Percentiles rank a stretch among this genome's conserved stretches.
Evolutionary conservation across 2,329 filamentous ascomycete genomes (phyloP).

Genomic region (Cercospora sp.): DNA sequence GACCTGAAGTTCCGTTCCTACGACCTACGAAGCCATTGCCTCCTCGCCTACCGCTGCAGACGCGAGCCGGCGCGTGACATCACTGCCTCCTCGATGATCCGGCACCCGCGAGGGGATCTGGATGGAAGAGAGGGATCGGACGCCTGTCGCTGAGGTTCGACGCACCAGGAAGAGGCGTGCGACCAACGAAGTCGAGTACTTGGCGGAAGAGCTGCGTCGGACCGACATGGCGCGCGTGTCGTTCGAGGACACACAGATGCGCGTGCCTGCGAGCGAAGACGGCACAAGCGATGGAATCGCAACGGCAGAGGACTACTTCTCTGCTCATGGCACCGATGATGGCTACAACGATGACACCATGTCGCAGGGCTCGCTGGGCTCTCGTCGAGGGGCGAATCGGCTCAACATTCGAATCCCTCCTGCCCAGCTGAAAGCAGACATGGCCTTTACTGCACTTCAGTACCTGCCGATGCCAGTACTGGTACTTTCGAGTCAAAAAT

Average conservation of each 20-base stretch:
- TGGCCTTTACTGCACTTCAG: slow-evolving; percentile 67
- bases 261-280: slow-evolving; percentile 7
- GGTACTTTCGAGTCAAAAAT: slow-evolving; percentile 68
- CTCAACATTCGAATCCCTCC: slow-evolving; percentile 41
- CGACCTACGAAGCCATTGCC: neutral
- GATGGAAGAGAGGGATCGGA: slow-evolving; percentile 11
- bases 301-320: slow-evolving; percentile 35
- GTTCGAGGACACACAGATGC: slow-evolving; percentile 8
- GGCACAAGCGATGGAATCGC: neutral
- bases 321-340: slow-evolving; percentile 31
- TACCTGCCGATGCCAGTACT: slow-evolving; percentile 72
- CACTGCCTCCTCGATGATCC: neutral
- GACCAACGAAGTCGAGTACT: slow-evolving; percentile 13
- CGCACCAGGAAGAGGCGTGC: slow-evolving; percentile 7
- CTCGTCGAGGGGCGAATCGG: slow-evolving; percentile 29
- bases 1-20: neutral
- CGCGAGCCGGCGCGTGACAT: neutral
- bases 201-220: slow-evolving; percentile 13
- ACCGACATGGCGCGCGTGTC: slow-evolving; percentile 14
- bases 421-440: slow-evolving; percentile 35
- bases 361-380: slow-evolving; percentile 23
- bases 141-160: slow-evolving; percentile 2
- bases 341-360: slow-evolving; percentile 23
- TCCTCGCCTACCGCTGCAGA: neutral
- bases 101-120: neutral